Conservation (phyloP, 306 rosid species). For the Corylus avellana region DNA sequence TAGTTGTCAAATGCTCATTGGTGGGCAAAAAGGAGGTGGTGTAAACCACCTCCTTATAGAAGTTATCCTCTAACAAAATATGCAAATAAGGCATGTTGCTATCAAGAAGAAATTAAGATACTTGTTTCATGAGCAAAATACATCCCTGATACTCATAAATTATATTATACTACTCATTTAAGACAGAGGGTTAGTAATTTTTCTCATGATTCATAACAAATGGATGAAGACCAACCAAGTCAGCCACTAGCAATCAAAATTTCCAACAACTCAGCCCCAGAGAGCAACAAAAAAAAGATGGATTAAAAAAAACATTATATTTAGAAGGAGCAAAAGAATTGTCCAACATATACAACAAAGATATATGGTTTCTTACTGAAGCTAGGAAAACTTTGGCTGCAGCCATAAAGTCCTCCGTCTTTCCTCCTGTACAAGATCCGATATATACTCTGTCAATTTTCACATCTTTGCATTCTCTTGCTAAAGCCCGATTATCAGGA, state of each 20-base stretch:
- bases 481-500: slow-evolving; percentile 91
- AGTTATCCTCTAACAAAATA: background rate
- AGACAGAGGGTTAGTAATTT: background rate
- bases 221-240: background rate
- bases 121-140: background rate
- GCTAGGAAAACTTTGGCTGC: slow-evolving; percentile 79
- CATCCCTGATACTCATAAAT: background rate
- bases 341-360: background rate
- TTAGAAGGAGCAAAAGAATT: background rate
- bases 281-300: too few species aligned
- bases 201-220: background rate
- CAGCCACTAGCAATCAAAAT: slow-evolving; percentile 3
- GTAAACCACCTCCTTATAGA: too few species aligned
- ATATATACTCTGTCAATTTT: slow-evolving; percentile 89
- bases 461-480: slow-evolving; percentile 95
- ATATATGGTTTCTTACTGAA: slow-evolving; percentile 50
- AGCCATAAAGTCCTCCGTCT: slow-evolving; percentile 87
- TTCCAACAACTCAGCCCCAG: background rate
- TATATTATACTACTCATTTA: background rate
- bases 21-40: too few species aligned
- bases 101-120: background rate
- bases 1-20: too few species aligned
- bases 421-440: slow-evolving; percentile 95
- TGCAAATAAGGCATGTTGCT: background rate
- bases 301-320: background rate